These are phyloP conservation scores for Passiflora organensis DNA, from an alignment of 345 rosid species.

Conservation along the genomic window DNA sequence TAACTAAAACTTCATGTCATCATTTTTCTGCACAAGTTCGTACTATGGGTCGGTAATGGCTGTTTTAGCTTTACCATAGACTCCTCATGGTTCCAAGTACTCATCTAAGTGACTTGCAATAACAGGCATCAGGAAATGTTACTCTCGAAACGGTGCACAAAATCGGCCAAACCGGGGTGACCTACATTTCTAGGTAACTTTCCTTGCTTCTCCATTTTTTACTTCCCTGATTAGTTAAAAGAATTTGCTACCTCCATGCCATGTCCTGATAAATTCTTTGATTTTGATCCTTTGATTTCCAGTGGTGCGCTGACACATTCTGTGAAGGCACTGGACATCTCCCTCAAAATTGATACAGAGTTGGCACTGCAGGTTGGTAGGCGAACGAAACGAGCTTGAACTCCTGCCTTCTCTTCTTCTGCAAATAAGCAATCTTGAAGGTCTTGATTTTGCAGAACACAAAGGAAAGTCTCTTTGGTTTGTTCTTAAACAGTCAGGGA, in stretches of 20 bases:
- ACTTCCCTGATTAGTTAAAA: background rate
- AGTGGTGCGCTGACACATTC: constrained; percentile 95
- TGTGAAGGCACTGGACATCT: constrained; percentile 85
- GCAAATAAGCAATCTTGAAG: background rate
- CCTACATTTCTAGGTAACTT: constrained; percentile 80
- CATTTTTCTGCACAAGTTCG: no score
- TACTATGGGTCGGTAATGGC: no score
- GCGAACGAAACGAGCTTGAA: constrained; percentile 78
- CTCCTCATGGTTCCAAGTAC: constrained; percentile 4
- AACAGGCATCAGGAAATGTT: constrained; percentile 91
- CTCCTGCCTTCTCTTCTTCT: background rate
- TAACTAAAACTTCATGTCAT: no score
- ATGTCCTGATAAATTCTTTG: background rate
- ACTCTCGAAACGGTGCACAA: constrained; percentile 83
- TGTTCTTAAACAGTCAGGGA: no score
- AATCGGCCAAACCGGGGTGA: constrained; percentile 93
- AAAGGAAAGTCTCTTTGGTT: background rate
- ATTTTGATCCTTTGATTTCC: constrained; percentile 16
- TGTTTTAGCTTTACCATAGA: background rate
- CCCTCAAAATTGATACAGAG: constrained; percentile 87
- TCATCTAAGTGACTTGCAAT: constrained; percentile 15
- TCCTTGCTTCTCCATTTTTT: no score
- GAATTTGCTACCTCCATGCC: background rate
- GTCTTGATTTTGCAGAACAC: background rate
- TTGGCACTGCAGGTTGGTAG: constrained; percentile 88